phyloP scores from a whole-genome alignment of 257 asterid species.

The Fraxinus cuspidata region DNA sequence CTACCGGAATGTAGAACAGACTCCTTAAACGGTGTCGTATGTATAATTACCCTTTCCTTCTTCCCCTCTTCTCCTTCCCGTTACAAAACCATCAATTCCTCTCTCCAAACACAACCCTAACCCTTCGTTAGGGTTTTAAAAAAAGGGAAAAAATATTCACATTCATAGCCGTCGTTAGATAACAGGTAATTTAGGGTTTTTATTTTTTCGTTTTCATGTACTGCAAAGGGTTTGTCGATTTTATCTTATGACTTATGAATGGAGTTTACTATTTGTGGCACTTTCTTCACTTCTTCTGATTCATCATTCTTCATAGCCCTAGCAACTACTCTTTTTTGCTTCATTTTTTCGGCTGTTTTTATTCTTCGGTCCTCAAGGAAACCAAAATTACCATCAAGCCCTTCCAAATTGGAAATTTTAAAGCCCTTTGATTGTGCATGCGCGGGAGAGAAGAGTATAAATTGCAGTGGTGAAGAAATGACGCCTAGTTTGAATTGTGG shows the following conservation, averaged over 20 bases:
- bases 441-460: constrained; percentile 26
- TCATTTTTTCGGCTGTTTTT: constrained; percentile 43
- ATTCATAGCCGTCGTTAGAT: constrained; percentile 37
- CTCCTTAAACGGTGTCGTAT: neutral
- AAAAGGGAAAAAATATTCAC: constrained; percentile 6
- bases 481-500: constrained; percentile 33
- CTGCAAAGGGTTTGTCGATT: constrained; percentile 25
- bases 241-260: constrained; percentile 59
- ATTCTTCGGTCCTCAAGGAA: constrained; percentile 30
- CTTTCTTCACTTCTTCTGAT: constrained; percentile 34
- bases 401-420: constrained; percentile 22
- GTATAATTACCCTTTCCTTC: constrained; percentile 30
- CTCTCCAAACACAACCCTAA: constrained; percentile 22
- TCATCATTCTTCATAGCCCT: constrained; percentile 45
- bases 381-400: constrained; percentile 21
- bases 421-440: constrained; percentile 32
- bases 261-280: constrained; percentile 48
- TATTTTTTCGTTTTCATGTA: constrained; percentile 41
- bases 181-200: constrained; percentile 37
- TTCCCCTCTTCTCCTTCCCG: constrained; percentile 16
- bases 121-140: constrained; percentile 28
- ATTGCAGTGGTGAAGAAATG: constrained; percentile 31
- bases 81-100: constrained; percentile 36
- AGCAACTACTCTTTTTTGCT: constrained; percentile 49
- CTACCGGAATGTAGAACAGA: too few relatives aligned